Base-by-base conservation (phyloP, 2,329 filamentous ascomycete genomes). In the Neophaeococcomyces aloes region DNA sequence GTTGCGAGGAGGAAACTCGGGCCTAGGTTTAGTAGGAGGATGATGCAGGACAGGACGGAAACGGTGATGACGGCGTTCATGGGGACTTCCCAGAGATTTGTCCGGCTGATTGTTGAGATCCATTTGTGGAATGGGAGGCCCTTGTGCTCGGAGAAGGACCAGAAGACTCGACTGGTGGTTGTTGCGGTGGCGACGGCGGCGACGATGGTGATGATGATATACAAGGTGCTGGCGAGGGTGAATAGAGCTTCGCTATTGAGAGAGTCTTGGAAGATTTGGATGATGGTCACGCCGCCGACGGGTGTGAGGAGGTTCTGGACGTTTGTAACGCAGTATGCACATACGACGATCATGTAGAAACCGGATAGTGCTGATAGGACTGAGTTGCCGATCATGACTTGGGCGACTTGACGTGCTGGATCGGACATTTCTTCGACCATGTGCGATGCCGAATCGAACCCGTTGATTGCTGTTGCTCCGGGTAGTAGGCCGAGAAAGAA, bases 401-500 rank as follows among this genome's bases (percentile, higher is more conserved):
- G 27, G 7, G 39, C n/a, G 15, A 42, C 25, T 7, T 19, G 27
- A 11, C 25, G 14, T 6, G 15, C 5, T 3, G 39, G 29, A n/a
- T 33, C 27, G 4, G 11, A 13, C 27, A 42, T 15, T 30, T 42
- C 39, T 8, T 42, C 39, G 18, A 29, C 19, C 11, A 42, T n/a
- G 15, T 42, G 29, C 4, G 39, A 34, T 5, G 30, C 39, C 5
- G 10, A 13, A 34, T 42, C 39, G 10, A 35, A 11, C 7, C 8
- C 32, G 8, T 8, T 8, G 8, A 35, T 8, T 10, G 30, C 14
- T 0, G 34, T 13, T 7, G 23, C 3, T 3, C 29, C 47, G 2
- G 47, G 48, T 7, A 51, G 17, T 3, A 51, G 4, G 13, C n/a
- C 40, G 1, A 51, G 36, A 14, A 44, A 49, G 14, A 30, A 46